Conservation (phyloP, 106 monocot genomes). For the Apostasia ramifera region DNA sequence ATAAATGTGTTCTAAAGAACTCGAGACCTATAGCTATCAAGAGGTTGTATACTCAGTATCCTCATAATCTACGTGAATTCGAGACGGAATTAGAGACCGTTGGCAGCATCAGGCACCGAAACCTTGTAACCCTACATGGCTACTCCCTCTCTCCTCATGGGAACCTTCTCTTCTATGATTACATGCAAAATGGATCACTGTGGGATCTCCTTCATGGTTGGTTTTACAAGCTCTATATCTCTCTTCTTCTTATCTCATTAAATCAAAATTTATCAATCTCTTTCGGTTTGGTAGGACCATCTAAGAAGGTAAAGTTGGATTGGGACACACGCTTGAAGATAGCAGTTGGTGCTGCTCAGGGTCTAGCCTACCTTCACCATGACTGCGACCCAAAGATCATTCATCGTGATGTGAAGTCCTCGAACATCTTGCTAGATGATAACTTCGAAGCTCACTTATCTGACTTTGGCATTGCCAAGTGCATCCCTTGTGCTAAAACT, state of each 20-base stretch:
- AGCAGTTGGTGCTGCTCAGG: conserved; percentile 91
- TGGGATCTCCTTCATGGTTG: conserved; percentile 99
- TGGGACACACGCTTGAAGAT: conserved; percentile 93
- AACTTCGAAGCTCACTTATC: conserved; percentile 87
- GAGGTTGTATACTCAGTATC: conserved; percentile 56
- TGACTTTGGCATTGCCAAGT: conserved; percentile 92
- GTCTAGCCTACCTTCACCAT: conserved; percentile 90
- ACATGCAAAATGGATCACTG: conserved; percentile 97
- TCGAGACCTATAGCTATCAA: conserved; percentile 78
- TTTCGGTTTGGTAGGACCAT: conserved; percentile 37
- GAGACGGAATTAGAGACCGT: conserved; percentile 88
- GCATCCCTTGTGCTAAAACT: conserved; percentile 63
- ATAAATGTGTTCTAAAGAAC: conserved; percentile 78
- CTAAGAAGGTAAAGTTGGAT: conserved; percentile 92
- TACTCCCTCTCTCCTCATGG: conserved; percentile 90
- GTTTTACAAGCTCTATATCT: background rate
- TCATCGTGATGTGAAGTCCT: conserved; percentile 93
- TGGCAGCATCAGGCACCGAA: conserved; percentile 90
- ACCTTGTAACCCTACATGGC: conserved; percentile 87
- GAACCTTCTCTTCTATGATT: conserved; percentile 97
- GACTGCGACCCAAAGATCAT: conserved; percentile 89
- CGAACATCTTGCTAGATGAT: conserved; percentile 92
- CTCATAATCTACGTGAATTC: conserved; percentile 71
- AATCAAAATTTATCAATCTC: background rate
- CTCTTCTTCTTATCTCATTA: background rate